Evolutionary conservation across 2,329 filamentous ascomycete genomes (phyloP).

Genomic region (Emergomyces africanus): DNA sequence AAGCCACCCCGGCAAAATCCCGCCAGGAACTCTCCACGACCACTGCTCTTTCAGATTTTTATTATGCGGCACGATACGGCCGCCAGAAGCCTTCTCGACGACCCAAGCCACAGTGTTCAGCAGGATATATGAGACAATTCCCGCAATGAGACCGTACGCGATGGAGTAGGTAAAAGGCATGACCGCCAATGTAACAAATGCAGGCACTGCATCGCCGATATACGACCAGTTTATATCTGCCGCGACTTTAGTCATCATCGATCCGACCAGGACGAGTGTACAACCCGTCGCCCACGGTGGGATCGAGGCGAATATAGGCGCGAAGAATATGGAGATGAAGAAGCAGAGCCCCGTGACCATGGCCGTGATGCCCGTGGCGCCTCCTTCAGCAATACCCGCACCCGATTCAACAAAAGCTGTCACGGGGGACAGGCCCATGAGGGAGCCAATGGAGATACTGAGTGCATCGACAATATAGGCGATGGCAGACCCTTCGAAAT

Average conservation of each 20-base stretch:
- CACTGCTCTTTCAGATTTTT: constrained; percentile 66
- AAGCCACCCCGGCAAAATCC: constrained; percentile 63
- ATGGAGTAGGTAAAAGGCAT: constrained; percentile 91
- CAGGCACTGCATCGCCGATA: constrained; percentile 69
- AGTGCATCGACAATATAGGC: constrained; percentile 78
- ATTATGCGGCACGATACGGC: constrained; percentile 60
- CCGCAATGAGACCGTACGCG: constrained; percentile 71
- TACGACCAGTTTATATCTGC: constrained; percentile 84
- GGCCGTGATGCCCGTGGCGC: constrained; percentile 71
- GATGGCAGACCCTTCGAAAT: constrained; percentile 74
- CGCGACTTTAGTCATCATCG: constrained; percentile 68
- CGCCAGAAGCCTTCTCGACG: constrained; percentile 52
- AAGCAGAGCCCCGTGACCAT: constrained; percentile 71
- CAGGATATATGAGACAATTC: constrained; percentile 62
- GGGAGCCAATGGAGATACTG: constrained; percentile 63
- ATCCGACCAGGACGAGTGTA: constrained; percentile 77
- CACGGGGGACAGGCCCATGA: constrained; percentile 67
- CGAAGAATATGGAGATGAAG: constrained; percentile 79
- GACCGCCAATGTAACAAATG: constrained; percentile 68
- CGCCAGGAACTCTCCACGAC: constrained; percentile 65
- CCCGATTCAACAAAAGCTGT: constrained; percentile 85
- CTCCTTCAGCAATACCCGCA: constrained; percentile 78
- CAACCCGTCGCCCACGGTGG: constrained; percentile 82
- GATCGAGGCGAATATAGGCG: constrained; percentile 79
- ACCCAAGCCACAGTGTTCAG: constrained; percentile 62